phyloP scores from a whole-genome alignment of 495 filamentous ascomycete genomes.

The Aspergillus carlsbadensis region DNA sequence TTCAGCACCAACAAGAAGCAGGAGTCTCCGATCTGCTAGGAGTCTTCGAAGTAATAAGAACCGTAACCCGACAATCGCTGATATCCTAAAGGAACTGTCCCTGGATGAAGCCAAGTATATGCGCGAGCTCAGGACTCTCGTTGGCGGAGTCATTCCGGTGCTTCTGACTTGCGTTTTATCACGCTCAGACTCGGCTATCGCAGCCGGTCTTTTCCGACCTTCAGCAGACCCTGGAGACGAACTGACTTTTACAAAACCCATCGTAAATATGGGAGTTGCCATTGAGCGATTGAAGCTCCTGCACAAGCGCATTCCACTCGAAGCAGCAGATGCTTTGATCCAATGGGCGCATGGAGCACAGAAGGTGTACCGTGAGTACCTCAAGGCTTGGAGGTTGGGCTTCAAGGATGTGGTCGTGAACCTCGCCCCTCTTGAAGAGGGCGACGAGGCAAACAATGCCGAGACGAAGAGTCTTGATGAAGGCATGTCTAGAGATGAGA shows the following conservation, averaged over 20 bases:
- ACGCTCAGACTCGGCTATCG: constrained; percentile 62
- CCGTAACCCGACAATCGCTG: constrained; percentile 62
- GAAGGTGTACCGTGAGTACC: constrained; percentile 80
- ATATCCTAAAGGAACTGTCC: constrained; percentile 76
- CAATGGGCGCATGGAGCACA: constrained; percentile 77
- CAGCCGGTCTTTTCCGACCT: constrained; percentile 65
- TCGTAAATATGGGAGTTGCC: constrained; percentile 90
- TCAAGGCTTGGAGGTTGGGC: constrained; percentile 86
- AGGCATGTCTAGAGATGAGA: constrained; percentile 70
- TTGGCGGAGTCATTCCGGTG: constrained; percentile 95
- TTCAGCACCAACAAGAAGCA: constrained; percentile 67
- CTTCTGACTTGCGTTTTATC: constrained; percentile 82
- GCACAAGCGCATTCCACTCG: constrained; percentile 75
- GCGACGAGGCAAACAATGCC: constrained; percentile 40
- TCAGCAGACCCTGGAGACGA: constrained; percentile 53
- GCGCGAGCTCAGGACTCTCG: constrained; percentile 88
- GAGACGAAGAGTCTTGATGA: constrained; percentile 61
- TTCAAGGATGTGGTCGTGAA: constrained; percentile 97
- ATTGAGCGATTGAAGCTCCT: constrained; percentile 79
- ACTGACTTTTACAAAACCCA: constrained; percentile 74
- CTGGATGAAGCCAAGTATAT: constrained; percentile 88
- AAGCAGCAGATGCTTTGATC: constrained; percentile 65
- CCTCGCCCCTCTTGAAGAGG: constrained; percentile 69
- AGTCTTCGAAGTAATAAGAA: constrained; percentile 73
- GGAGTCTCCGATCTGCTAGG: constrained; percentile 65